Evolutionary conservation across 176 grass and related monocot genomes (phyloP), one percentile per base, ranked within the genome.

Genomic region (Oryza brachyantha): DNA sequence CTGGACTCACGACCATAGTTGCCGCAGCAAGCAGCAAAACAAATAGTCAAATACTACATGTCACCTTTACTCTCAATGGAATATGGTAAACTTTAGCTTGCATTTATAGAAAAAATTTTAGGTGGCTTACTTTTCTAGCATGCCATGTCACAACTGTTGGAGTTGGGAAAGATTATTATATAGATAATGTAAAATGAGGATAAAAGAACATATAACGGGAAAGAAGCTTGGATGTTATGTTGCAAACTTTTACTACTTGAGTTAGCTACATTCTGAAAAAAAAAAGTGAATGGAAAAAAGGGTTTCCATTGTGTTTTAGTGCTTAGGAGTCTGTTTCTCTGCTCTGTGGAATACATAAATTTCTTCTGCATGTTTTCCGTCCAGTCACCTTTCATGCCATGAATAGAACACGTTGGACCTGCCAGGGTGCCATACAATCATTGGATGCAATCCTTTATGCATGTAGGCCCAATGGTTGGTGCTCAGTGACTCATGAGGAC

Each of bases 391-490:
- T 16, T 26, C 61, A 40, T 61, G 48, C 61, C 29, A 58, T 73
- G n/a, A 58, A 79, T 73, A 32, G 29, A 62, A 81, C 38, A 38
- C 62, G n/a, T 46, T 10, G 0, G 22, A 57, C 52, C n/a, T 57
- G 21, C n/a, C n/a, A 57, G 52, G 52, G 2, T 57, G 52, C 13
- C 7, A 2, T 72, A 9, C 17, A 73, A 29, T 83, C 45, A 46
- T 66, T 34, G 0, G 48, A 73, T 59, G 21, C 61, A 75, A 25
- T 54, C 17, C 13, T 26, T 60, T 61, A 79, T 84, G 31, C 63
- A 32, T 75, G 25, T 4, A 3, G 81, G 39, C 79, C 39, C 61
- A 74, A 41, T 68, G 64, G 75, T 73, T 50, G 39, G 60, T 72
- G 3, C 55, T 39, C 32, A 58, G 71, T 79, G 38, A 79, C 16